Percentiles rank a stretch among this genome's conserved stretches.
Conservation (phyloP, 2,329 filamentous ascomycete species). For the Fusarium sp. region DNA sequence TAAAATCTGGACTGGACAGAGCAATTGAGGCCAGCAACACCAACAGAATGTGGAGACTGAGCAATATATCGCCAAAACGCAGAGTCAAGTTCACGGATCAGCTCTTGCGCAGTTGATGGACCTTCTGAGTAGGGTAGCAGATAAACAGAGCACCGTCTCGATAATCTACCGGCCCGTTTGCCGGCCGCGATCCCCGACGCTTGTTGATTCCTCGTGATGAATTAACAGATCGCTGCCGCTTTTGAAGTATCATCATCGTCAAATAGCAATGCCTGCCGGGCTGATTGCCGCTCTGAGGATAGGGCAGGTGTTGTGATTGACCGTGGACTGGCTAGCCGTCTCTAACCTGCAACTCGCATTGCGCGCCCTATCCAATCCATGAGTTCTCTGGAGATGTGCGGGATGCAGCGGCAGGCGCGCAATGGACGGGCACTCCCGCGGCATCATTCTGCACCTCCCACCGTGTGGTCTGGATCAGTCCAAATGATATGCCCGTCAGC, state of each 20-base stretch:
- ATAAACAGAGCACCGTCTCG: background rate
- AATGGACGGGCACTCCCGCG: conserved; percentile 42
- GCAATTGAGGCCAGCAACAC: conserved; percentile 3
- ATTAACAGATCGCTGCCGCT: conserved; percentile 1
- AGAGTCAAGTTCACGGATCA: background rate
- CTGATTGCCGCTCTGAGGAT: background rate
- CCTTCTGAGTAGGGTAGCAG: background rate
- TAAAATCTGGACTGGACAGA: background rate
- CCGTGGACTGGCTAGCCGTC: conserved; percentile 15
- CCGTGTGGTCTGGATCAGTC: conserved; percentile 27
- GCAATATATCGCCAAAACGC: background rate
- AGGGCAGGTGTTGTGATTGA: conserved; percentile 26
- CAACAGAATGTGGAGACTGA: background rate
- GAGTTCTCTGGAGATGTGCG: conserved; percentile 10
- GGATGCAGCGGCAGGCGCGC: conserved; percentile 42
- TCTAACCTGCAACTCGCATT: conserved; percentile 7
- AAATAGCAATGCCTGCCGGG: conserved; percentile 12
- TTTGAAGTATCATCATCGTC: conserved; percentile 1
- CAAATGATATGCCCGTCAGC: conserved; percentile 20
- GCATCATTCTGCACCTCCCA: conserved; percentile 30
- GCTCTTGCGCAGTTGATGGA: background rate
- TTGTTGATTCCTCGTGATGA: background rate
- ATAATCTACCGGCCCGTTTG: background rate
- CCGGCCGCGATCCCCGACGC: background rate
- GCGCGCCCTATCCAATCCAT: conserved; percentile 22